Evolutionary conservation across 2,329 filamentous ascomycete species (phyloP), one percentile per base, ranked within the genome.

Genomic region (Cladorrhinum sp.): DNA sequence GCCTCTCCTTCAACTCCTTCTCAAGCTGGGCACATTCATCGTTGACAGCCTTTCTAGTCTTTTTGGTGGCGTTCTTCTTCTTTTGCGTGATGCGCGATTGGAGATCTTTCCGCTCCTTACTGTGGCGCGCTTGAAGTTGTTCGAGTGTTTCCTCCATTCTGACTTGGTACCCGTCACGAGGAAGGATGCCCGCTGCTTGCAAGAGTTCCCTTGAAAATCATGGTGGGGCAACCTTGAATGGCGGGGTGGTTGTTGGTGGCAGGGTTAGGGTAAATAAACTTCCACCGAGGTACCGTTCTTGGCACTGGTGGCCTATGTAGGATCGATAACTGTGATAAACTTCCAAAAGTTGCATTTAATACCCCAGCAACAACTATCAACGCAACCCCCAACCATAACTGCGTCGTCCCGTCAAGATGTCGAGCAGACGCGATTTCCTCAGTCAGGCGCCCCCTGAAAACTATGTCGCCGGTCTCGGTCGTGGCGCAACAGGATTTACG

Each of bases 401-500:
- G 16, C 41, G 50, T n/a, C 24, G 9, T 7, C 18, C 32, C 23
- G 16, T 24, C 61, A 62, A 13, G 32, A 85, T 84, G 82, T 76
- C 82, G 54, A 77, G 75, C 69, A 89, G 92, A 79, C 83, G 85
- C 71, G 92, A 97, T 76, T 98, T 98, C 71, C 77, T 98, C 62
- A 93, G 84, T 76, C 92, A 96, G 76, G 88, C 89, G 64, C 89
- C 90, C 58, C 90, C 90, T 12, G 90, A 92, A 70, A 93, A 93
- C 75, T 93, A 93, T 72, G 93, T 99, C 65, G 95, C 95, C 65
- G 95, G 95, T 84, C 87, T 99, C 65, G 95, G 95, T 77, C 90
- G 96, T 82, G 95, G 95, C 78, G 96, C 96, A 22, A 99, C 95
- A 7, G 95, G 96, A 62, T 99, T 99, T 79, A 98, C 95, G 16